phyloP scores from a whole-genome alignment of 306 rosid genomes.

The Vicia faba region DNA sequence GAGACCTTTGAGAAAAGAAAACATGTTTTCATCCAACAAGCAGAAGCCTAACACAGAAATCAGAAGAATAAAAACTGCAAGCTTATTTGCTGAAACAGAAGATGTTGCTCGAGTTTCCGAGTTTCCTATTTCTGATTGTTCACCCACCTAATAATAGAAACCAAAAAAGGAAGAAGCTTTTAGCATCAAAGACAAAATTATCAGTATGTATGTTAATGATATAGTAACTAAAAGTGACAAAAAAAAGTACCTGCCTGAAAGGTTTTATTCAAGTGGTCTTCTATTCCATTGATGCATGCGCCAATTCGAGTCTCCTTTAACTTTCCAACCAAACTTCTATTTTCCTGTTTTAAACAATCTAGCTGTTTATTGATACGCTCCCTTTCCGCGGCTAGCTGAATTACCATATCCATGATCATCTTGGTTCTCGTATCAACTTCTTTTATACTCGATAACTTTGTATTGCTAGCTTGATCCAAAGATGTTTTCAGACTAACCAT shows the following conservation, averaged over 20 bases:
- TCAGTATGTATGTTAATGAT: too few relatives aligned
- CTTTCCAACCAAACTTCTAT: constrained; percentile 53
- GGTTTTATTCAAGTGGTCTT: constrained; percentile 47
- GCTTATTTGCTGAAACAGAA: constrained; percentile 40
- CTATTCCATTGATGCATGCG: constrained; percentile 41
- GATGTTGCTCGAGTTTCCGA: constrained; percentile 32
- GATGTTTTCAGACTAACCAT: constrained; percentile 59
- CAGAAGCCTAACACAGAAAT: constrained; percentile 42
- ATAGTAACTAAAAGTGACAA: too few relatives aligned
- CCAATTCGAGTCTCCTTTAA: constrained; percentile 40
- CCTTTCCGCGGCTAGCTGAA: constrained; percentile 68
- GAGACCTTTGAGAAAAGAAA: constrained; percentile 40
- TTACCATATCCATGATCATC: constrained; percentile 73
- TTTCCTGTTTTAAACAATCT: constrained; percentile 54
- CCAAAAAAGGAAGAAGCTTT: constrained; percentile 10
- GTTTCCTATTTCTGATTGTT: constrained; percentile 46
- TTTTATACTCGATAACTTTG: constrained; percentile 53
- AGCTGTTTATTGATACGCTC: constrained; percentile 79
- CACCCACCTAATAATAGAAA: constrained; percentile 57
- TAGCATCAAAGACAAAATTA: constrained; percentile 18
- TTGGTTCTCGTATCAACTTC: constrained; percentile 62
- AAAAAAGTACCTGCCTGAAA: constrained; percentile 73
- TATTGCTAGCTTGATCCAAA: constrained; percentile 57
- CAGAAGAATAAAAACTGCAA: constrained; percentile 44
- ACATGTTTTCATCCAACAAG: constrained; percentile 47